phyloP scores from a whole-genome alignment of 129 eudicot genomes.

The Erigeron canadensis region DNA sequence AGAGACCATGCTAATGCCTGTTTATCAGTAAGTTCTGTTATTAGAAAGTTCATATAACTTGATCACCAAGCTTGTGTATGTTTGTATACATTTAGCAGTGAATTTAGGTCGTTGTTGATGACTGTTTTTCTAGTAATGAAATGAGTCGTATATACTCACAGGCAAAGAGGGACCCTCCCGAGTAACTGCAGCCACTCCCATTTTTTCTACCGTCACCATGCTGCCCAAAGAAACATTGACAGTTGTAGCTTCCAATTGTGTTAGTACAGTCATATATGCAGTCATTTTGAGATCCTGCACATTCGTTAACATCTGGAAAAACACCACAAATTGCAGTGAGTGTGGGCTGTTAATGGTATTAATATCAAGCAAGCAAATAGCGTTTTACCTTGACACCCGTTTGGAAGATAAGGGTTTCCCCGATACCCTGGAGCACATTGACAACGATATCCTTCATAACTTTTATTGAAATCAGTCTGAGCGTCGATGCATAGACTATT shows the following conservation, averaged over 20 bases:
- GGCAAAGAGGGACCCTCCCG: not conserved
- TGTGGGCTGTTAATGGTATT: not conserved
- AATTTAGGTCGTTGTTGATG: not conserved
- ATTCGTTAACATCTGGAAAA: slow-evolving; percentile 29
- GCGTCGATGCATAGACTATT: slow-evolving; percentile 12
- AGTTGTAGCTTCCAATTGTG: slow-evolving; percentile 18
- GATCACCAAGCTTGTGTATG: not conserved
- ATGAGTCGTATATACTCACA: slow-evolving; percentile 6
- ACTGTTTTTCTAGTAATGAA: not conserved
- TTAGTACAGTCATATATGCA: slow-evolving; percentile 16
- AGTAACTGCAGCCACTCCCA: slow-evolving; percentile 25
- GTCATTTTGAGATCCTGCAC: slow-evolving; percentile 7
- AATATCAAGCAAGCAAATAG: not conserved
- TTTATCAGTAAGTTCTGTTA: not conserved
- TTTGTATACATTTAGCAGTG: not conserved
- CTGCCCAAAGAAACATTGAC: slow-evolving; percentile 20
- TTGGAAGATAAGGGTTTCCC: slow-evolving; percentile 26
- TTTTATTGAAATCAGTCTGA: not conserved
- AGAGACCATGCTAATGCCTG: slow-evolving; percentile 23
- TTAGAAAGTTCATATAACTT: not conserved
- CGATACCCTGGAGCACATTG: slow-evolving; percentile 10
- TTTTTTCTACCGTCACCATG: slow-evolving; percentile 14
- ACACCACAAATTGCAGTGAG: not conserved
- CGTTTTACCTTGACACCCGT: slow-evolving; percentile 26
- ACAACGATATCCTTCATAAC: slow-evolving; percentile 17